Percentiles rank a stretch among this genome's conserved stretches.
Conservation (phyloP, 352 stramenopile genomes). For the Aphanomyces stellatus region DNA sequence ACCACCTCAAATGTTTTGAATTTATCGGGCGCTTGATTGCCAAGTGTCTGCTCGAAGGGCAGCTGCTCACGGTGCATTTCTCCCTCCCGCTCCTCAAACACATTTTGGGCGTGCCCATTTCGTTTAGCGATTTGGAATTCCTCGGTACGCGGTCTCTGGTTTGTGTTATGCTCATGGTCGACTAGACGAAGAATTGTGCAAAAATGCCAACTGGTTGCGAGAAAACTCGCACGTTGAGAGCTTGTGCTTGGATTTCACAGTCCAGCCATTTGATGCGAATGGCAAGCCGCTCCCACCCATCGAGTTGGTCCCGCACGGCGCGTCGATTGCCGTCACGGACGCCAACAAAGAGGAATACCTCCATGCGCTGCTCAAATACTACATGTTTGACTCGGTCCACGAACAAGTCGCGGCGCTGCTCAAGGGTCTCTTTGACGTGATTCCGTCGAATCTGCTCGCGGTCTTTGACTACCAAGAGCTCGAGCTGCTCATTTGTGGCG, state of each 20-base stretch:
- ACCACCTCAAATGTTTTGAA: constrained; percentile 68
- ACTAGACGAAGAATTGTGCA: constrained; percentile 59
- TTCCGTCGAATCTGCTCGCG: constrained; percentile 78
- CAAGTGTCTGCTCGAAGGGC: constrained; percentile 67
- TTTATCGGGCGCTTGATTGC: constrained; percentile 68
- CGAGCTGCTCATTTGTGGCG: constrained; percentile 89
- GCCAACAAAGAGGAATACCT: constrained; percentile 96
- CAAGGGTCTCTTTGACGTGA: constrained; percentile 87
- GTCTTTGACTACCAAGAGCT: constrained; percentile 94
- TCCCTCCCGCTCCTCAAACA: constrained; percentile 76
- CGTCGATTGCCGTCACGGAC: constrained; percentile 87
- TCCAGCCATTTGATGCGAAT: constrained; percentile 42
- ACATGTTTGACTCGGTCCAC: constrained; percentile 88
- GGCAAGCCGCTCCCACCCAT: constrained; percentile 44
- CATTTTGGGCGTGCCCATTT: constrained; percentile 36
- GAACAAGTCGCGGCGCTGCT: constrained; percentile 88
- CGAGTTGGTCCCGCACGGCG: constrained; percentile 88
- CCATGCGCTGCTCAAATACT: constrained; percentile 88
- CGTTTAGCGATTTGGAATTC: constrained; percentile 29
- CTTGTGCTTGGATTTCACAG: constrained; percentile 65
- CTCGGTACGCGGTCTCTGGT: constrained; percentile 15
- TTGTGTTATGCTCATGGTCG: background rate
- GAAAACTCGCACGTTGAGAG: constrained; percentile 55
- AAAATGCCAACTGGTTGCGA: constrained; percentile 51
- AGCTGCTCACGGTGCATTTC: constrained; percentile 68